phyloP scores from a whole-genome alignment of 306 rosid species.

The Fragaria nilgerrensis region DNA sequence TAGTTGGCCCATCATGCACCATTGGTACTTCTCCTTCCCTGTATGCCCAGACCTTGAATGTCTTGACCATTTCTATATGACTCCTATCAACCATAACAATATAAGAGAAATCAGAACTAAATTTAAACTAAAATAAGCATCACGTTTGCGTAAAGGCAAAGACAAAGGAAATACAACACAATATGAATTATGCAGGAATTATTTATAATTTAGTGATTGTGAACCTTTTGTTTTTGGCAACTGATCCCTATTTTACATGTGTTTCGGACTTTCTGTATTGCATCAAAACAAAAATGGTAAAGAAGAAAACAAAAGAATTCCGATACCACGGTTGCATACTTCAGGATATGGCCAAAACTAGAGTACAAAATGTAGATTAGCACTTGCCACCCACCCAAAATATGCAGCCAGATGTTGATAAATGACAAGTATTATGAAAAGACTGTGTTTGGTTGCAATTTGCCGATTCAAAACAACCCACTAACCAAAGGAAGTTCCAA shows the following conservation, averaged over 20 bases:
- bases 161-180: background rate
- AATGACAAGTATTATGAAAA: background rate
- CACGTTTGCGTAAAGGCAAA: background rate
- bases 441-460: background rate
- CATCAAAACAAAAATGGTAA: background rate
- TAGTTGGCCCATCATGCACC: constrained; percentile 50
- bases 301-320: background rate
- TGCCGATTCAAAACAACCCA: background rate
- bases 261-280: background rate
- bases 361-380: background rate
- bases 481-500: background rate
- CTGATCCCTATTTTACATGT: background rate
- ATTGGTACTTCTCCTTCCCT: constrained; percentile 53
- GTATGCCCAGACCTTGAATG: constrained; percentile 57
- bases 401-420: background rate
- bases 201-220: background rate
- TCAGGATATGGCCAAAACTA: background rate
- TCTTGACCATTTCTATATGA: constrained; percentile 56
- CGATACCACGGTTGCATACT: background rate
- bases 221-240: background rate
- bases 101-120: background rate
- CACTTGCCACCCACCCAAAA: background rate
- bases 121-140: too few species aligned
- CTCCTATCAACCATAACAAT: constrained; percentile 30
- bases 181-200: background rate